These are phyloP conservation scores for Suillus plorans DNA, from an alignment of 768 basidiomycete genomes.

Conservation along the genomic window DNA sequence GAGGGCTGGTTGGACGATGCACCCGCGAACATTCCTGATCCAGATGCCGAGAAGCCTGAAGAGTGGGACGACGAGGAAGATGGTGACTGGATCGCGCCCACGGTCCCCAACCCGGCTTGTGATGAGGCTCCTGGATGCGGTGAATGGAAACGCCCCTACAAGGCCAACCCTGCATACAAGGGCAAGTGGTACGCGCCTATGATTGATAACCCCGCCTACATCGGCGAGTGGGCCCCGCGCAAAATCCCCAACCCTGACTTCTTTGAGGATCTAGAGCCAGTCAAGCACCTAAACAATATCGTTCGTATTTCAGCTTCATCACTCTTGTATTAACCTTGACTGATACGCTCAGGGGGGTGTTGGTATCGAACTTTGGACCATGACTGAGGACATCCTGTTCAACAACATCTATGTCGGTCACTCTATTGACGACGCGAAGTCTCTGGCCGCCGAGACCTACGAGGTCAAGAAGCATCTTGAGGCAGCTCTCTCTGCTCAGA, in stretches of 20 bases:
- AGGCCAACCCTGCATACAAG: slow-evolving; percentile 93
- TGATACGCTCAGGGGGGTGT: slow-evolving; percentile 69
- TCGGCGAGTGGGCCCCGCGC: slow-evolving; percentile 89
- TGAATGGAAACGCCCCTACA: slow-evolving; percentile 86
- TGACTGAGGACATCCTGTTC: slow-evolving; percentile 95
- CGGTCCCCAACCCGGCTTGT: slow-evolving; percentile 88
- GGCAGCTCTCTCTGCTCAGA: slow-evolving; percentile 46
- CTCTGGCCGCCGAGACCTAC: slow-evolving; percentile 85
- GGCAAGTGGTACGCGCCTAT: slow-evolving; percentile 96
- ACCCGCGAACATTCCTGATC: slow-evolving; percentile 77
- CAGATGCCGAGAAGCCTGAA: slow-evolving; percentile 94
- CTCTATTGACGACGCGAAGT: slow-evolving; percentile 82
- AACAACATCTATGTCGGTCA: slow-evolving; percentile 94
- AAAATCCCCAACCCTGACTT: slow-evolving; percentile 89
- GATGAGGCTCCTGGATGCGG: slow-evolving; percentile 91
- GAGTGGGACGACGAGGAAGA: slow-evolving; percentile 99
- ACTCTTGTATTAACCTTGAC: slow-evolving; percentile 3
- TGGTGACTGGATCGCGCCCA: slow-evolving; percentile 96
- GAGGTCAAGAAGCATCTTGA: slow-evolving; percentile 87
- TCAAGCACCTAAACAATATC: slow-evolving; percentile 84
- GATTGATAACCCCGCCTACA: slow-evolving; percentile 98
- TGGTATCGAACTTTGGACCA: slow-evolving; percentile 99
- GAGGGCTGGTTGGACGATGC: slow-evolving; percentile 97
- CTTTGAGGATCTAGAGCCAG: slow-evolving; percentile 85
- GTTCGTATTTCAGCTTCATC: slow-evolving; percentile 39